Evolutionary conservation across 1,284 basidiomycete species (phyloP), one percentile per base, ranked within the genome.

Genomic region (Puccinia hordei): DNA sequence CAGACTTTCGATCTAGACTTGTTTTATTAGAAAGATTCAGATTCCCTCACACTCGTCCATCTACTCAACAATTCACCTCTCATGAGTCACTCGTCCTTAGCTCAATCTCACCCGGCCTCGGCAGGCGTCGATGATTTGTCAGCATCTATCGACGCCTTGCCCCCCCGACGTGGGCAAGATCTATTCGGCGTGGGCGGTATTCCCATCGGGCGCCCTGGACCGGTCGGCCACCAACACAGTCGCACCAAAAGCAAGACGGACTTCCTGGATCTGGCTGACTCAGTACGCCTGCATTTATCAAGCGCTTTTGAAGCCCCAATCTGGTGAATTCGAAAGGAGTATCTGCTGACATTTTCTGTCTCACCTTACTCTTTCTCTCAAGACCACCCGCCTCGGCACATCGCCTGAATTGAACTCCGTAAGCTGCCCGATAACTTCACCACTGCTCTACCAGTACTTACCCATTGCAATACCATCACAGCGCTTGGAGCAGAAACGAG

Each of bases 181-280:
- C 44, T 80, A 5, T 73, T 73, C 35, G 71, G 78, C 2, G 78
- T 46, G 1, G 71, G 78, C 24, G 78, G 71, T 30, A 53, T 80
- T 41, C 46, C 68, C 24, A 72, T 80, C 44, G 68, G 68, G 2
- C 68, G 68, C 22, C 57, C 71, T 41, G 59, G 71, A 57, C 69
- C 69, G 9, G 53, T 68, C 15, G 78, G 78, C 15, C 78, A 80
- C 41, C 75, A 77, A 55, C 78, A 80, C 78, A 80, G 71, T 51
- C 78, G 78, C 15, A 80, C 78, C 57, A 80, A 80, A 63, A 80
- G 78, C 44, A 80, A 80, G 49, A 80, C 92, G 82, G 92, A 93
- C 81, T 94, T 94, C 87, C 88, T 94, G 86, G 92, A 94, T 88
- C 89, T 94, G 83, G 92, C 92, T 79, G 93, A 94, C 87, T 93